phyloP scores from a whole-genome alignment of 805 yeast species.

The Candida easanensis region DNA sequence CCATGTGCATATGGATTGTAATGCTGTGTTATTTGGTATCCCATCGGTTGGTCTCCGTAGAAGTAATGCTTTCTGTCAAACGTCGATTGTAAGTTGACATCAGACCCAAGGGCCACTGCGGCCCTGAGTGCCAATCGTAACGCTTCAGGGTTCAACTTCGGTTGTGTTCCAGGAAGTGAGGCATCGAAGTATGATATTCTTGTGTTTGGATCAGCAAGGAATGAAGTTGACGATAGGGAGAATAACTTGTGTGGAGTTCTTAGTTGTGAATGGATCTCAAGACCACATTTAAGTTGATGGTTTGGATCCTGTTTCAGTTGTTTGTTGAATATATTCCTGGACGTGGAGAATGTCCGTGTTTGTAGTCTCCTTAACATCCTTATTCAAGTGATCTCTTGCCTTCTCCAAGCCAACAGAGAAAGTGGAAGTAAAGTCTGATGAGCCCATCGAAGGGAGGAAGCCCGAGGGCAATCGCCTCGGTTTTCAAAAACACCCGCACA shows the following conservation, averaged over 20 bases:
- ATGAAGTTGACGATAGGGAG: slow-evolving; percentile 53
- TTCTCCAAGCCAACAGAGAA: no score
- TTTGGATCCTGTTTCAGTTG: slow-evolving; percentile 15
- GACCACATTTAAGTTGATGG: slow-evolving; percentile 67
- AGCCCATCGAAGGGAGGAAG: no score
- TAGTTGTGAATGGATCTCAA: slow-evolving; percentile 92
- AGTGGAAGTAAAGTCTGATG: no score
- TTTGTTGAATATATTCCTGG: background rate
- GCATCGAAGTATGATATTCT: slow-evolving; percentile 76
- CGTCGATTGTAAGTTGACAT: slow-evolving; percentile 51
- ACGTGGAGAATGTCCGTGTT: background rate
- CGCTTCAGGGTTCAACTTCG: slow-evolving; percentile 73
- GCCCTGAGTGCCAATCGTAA: slow-evolving; percentile 67
- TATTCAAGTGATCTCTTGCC: no score
- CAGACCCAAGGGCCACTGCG: slow-evolving; percentile 64
- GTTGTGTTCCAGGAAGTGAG: slow-evolving; percentile 92
- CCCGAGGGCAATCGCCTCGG: no score
- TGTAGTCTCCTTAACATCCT: background rate
- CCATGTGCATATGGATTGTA: slow-evolving; percentile 72
- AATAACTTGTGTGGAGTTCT: slow-evolving; percentile 74
- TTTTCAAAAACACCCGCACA: no score
- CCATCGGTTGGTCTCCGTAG: slow-evolving; percentile 94
- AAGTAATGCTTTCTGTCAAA: slow-evolving; percentile 96
- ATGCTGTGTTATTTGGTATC: slow-evolving; percentile 93
- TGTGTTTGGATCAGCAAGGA: slow-evolving; percentile 60